Conservation (phyloP, 2,329 filamentous ascomycete genomes). For the Penicillium sp. region DNA sequence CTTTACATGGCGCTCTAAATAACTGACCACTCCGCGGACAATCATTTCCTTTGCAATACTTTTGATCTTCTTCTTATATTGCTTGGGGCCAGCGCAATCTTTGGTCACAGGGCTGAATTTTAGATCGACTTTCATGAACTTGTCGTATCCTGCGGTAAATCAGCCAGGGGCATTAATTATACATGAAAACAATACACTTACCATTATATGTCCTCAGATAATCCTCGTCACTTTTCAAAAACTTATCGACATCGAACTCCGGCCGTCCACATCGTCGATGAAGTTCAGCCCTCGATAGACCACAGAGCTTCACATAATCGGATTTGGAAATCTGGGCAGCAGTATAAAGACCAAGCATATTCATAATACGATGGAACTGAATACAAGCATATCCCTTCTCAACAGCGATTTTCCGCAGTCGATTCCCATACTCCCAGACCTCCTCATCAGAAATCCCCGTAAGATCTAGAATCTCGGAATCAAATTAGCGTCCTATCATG, state of each 20-base stretch:
- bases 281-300: conserved; percentile 1
- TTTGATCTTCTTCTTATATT: conserved; percentile 8
- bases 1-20: neutral
- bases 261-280: conserved; percentile 1
- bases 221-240: conserved; percentile 6
- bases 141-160: conserved; percentile 4
- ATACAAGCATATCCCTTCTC: conserved; percentile 7
- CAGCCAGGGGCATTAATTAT: neutral
- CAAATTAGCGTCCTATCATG: neutral
- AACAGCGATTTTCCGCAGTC: conserved; percentile 4
- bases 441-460: conserved; percentile 7
- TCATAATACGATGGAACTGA: conserved; percentile 7
- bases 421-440: conserved; percentile 9
- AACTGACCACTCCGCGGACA: conserved; percentile 3
- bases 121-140: conserved; percentile 7
- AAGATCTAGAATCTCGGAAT: neutral
- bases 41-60: conserved; percentile 6
- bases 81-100: conserved; percentile 1
- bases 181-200: neutral
- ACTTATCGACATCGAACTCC: conserved; percentile 3
- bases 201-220: conserved; percentile 8
- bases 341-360: conserved; percentile 2
- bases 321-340: neutral
- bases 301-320: conserved; percentile 4
- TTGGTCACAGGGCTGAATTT: conserved; percentile 7